Evolutionary conservation across 306 rosid species (phyloP).

Genomic region (Abrus pulchellus): DNA sequence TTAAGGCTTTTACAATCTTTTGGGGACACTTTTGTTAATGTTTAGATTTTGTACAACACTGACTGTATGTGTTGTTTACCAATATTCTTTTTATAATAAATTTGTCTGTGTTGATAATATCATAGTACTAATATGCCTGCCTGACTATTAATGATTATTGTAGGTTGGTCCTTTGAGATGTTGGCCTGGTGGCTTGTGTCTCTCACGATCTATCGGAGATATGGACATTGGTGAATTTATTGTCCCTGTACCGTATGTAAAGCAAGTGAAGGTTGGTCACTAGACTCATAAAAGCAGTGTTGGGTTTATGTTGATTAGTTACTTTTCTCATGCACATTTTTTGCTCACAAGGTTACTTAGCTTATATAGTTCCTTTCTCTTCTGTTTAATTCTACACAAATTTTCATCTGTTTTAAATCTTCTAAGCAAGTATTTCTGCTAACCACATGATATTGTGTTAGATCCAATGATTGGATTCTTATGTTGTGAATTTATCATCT

Average conservation of each 20-base stretch:
- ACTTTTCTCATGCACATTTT: constrained; percentile 37
- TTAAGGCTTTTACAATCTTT: constrained; percentile 23
- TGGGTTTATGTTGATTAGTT: constrained; percentile 21
- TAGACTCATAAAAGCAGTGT: constrained; percentile 41
- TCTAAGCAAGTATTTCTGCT: constrained; percentile 32
- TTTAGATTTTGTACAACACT: constrained; percentile 8
- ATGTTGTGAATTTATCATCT: constrained; percentile 23
- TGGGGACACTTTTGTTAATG: constrained; percentile 30
- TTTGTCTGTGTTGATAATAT: background rate
- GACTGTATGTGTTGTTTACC: background rate
- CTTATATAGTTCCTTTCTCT: constrained; percentile 38
- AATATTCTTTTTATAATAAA: constrained; percentile 24
- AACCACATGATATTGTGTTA: constrained; percentile 37
- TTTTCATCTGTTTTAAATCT: constrained; percentile 33
- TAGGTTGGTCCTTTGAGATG: constrained; percentile 99
- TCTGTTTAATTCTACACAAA: background rate
- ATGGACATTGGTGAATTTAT: constrained; percentile 95
- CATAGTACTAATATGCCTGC: constrained; percentile 17
- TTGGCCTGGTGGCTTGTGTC: constrained; percentile 99
- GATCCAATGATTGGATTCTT: constrained; percentile 39
- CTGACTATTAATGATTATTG: constrained; percentile 36
- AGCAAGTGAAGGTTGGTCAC: constrained; percentile 97
- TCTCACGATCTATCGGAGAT: constrained; percentile 96
- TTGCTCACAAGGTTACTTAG: constrained; percentile 16
- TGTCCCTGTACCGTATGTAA: constrained; percentile 96